Evolutionary conservation across 495 filamentous ascomycete species (phyloP), one percentile per base, ranked within the genome.

Genomic region (Talaromyces thailandensis): DNA sequence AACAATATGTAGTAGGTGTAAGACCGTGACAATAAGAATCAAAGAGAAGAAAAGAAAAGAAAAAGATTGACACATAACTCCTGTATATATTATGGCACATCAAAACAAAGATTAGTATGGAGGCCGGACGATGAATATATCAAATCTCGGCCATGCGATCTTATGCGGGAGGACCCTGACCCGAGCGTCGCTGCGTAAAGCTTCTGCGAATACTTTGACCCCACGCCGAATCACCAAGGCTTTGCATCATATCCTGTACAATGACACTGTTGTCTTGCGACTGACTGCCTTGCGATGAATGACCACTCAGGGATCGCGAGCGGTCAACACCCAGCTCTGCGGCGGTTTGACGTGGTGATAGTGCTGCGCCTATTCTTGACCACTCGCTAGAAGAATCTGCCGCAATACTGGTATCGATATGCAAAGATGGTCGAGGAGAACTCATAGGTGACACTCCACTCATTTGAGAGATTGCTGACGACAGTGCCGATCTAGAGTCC

Each of bases 171-270:
- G 32, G 68, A 60, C 71, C 79, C 14, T 78, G 68, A 60, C 72
- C 79, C 16, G 78, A 78, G 67, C 84, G 83, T 65, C 86, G 84
- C 75, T 86, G 82, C 56, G 91, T 96, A 64, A 94, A 91, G 74
- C 92, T 96, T 61, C 91, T 83, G 63, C 92, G 81, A 56, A 97
- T 90, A 78, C 91, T 96, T 74, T 92, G 88, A 58, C 92, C 90
- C 93, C 93, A 97, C 21, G 87, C 90, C 43, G 91, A 94, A 64
- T 91, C 87, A 65, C 90, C 88, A 28, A 97, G 78, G 67, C 91
- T 86, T 60, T 89, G 82, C 75, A 92, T 84, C 63, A 94, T 88
- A 69, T 93, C 88, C 53, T 86, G 82, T 56, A 88, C 86, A 62
- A 93, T 89, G 28, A 82, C 77, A 69, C 89, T 93, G 63, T 85